A percentile compares a stretch with the other conserved stretches of the same genome.
Evolutionary conservation across 2,329 filamentous ascomycete species (phyloP).

Genomic region (Aspergillus pseudoterreus): DNA sequence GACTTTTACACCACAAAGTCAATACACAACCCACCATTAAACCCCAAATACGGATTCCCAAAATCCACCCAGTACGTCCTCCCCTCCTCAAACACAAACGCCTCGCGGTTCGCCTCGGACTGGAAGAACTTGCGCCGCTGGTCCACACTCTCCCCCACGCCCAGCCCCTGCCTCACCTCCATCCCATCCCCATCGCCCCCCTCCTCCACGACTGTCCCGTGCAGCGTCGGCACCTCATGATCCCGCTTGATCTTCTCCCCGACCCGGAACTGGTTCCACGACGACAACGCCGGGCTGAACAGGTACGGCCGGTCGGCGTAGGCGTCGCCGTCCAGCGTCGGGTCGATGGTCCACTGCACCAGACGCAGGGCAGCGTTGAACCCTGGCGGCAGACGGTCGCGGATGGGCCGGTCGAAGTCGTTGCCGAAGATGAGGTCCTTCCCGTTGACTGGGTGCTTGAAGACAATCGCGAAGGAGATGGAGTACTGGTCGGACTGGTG

Average conservation of each 20-base stretch:
- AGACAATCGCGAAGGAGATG: slow-evolving; percentile 73
- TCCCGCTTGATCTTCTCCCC: slow-evolving; percentile 45
- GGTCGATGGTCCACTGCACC: slow-evolving; percentile 87
- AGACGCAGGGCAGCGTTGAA: slow-evolving; percentile 81
- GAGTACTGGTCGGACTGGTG: slow-evolving; percentile 79
- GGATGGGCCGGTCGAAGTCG: slow-evolving; percentile 88
- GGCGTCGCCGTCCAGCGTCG: slow-evolving; percentile 82
- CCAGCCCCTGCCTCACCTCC: slow-evolving; percentile 43
- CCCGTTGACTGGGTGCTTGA: slow-evolving; percentile 63
- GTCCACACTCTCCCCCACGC: slow-evolving; percentile 52
- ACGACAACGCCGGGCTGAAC: slow-evolving; percentile 76
- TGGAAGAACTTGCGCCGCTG: slow-evolving; percentile 61
- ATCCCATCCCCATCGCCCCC: slow-evolving; percentile 58
- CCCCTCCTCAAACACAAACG: slow-evolving; percentile 60
- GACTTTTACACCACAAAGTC: neutral
- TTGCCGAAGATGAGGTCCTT: slow-evolving; percentile 86
- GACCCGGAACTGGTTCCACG: slow-evolving; percentile 72
- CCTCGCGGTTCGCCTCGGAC: slow-evolving; percentile 50
- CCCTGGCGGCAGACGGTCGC: slow-evolving; percentile 78
- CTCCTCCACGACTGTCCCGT: slow-evolving; percentile 59
- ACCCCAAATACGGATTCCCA: slow-evolving; percentile 89
- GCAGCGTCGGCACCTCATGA: slow-evolving; percentile 33
- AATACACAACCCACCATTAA: slow-evolving; percentile 54
- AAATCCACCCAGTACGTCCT: slow-evolving; percentile 67
- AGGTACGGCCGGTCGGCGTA: slow-evolving; percentile 83